A percentile compares a stretch with the other conserved stretches of the same genome.
phyloP scores from a whole-genome alignment of 306 rosid species.

The Rubus parviflorus region DNA sequence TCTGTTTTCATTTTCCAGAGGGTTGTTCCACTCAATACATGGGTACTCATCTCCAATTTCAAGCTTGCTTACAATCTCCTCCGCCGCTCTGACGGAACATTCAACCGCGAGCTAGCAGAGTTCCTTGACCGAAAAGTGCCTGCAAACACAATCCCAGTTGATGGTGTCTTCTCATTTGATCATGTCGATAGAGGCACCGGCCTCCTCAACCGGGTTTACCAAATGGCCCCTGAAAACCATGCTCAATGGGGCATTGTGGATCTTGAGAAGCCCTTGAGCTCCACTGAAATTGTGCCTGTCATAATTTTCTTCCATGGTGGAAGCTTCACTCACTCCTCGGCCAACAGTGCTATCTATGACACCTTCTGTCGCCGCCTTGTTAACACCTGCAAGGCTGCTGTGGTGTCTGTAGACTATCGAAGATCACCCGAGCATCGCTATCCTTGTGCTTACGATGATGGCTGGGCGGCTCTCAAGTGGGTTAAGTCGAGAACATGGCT shows the following conservation, averaged over 20 bases:
- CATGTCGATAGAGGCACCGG: conserved; percentile 67
- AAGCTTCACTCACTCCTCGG: conserved; percentile 90
- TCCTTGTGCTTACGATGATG: conserved; percentile 87
- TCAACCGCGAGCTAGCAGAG: conserved; percentile 80
- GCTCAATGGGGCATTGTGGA: conserved; percentile 47
- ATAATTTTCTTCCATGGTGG: conserved; percentile 90
- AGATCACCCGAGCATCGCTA: conserved; percentile 72
- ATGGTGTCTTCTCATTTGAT: conserved; percentile 86
- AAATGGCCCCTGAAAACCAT: conserved; percentile 46
- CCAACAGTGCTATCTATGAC: conserved; percentile 86
- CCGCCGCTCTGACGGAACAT: conserved; percentile 86
- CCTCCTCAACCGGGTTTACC: conserved; percentile 70
- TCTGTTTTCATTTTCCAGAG: conserved; percentile 40
- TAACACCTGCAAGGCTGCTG: conserved; percentile 61
- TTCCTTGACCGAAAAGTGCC: conserved; percentile 84
- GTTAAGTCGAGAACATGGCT: conserved; percentile 79
- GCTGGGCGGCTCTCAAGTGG: conserved; percentile 83
- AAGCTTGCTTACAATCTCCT: conserved; percentile 85
- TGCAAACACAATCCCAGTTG: conserved; percentile 65
- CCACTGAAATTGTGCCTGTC: conserved; percentile 63
- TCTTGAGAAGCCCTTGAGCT: conserved; percentile 66
- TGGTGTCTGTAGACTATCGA: conserved; percentile 83
- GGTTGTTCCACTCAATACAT: conserved; percentile 88
- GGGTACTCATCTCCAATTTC: conserved; percentile 95
- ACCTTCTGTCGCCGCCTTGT: conserved; percentile 83